These are phyloP conservation scores for Globisporangium megalacanthum DNA, from an alignment of 352 stramenopile genomes.

Conservation along the genomic window DNA sequence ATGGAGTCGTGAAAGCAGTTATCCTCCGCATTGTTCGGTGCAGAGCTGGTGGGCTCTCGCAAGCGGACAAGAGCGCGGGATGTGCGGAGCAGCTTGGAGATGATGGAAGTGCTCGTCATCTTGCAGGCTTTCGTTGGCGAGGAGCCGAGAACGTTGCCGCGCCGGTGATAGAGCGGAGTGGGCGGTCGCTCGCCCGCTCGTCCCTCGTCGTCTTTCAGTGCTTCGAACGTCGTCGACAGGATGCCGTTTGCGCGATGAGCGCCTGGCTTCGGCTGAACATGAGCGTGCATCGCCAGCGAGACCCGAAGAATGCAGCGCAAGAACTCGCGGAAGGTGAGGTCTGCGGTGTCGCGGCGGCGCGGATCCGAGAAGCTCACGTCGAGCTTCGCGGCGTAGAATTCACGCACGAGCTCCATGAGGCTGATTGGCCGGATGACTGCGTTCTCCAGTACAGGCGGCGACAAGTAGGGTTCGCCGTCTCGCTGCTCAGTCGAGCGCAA, in stretches of 20 bases:
- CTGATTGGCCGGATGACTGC: conserved; percentile 46
- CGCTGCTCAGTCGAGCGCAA: conserved; percentile 36
- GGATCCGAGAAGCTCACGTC: conserved; percentile 61
- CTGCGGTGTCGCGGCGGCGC: conserved; percentile 34
- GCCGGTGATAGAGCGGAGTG: conserved; percentile 40
- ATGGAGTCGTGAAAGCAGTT: neutral
- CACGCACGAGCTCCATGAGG: conserved; percentile 52
- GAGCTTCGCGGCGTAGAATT: conserved; percentile 71
- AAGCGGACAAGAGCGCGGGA: conserved; percentile 30
- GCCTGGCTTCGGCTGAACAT: conserved; percentile 14
- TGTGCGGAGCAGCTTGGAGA: conserved; percentile 47
- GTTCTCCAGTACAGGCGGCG: conserved; percentile 21
- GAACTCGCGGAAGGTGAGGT: conserved; percentile 73
- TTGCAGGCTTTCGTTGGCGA: conserved; percentile 51
- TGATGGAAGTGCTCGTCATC: conserved; percentile 59
- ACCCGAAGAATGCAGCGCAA: conserved; percentile 62
- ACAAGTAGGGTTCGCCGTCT: conserved; percentile 46
- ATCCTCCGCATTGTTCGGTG: neutral
- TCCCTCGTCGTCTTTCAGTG: conserved; percentile 42
- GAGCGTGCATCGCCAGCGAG: conserved; percentile 57
- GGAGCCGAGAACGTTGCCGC: conserved; percentile 40
- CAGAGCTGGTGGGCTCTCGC: conserved; percentile 5
- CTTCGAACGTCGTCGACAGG: conserved; percentile 40
- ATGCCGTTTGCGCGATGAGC: conserved; percentile 25
- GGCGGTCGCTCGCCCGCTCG: conserved; percentile 17